These are phyloP conservation scores for Eimeria mitis DNA, from an alignment of 169 alveolate species.

Conservation along the genomic window DNA sequence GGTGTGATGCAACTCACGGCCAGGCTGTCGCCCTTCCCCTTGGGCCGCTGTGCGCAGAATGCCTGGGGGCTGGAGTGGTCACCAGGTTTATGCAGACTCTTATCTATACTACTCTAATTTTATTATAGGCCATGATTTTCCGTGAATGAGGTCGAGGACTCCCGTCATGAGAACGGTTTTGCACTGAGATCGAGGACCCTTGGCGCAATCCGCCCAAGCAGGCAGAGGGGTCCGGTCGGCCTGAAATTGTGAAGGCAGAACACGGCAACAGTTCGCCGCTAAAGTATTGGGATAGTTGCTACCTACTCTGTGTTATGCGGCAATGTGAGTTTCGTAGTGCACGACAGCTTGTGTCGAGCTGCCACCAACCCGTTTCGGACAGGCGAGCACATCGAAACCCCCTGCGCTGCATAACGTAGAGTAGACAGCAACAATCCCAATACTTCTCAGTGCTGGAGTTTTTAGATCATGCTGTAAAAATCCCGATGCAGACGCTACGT, in stretches of 20 bases:
- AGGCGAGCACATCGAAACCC: too few species aligned
- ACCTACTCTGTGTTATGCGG: background rate
- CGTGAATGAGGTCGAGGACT: background rate
- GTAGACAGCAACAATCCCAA: too few species aligned
- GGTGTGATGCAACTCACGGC: background rate
- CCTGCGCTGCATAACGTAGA: too few species aligned
- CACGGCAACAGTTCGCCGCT: background rate
- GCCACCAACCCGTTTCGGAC: too few species aligned
- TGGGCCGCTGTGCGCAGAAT: background rate
- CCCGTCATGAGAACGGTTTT: too few species aligned
- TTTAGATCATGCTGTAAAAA: background rate
- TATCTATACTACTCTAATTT: background rate
- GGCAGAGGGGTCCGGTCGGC: background rate
- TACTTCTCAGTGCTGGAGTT: background rate
- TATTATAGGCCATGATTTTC: too few species aligned
- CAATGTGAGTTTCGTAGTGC: background rate
- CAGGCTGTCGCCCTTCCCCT: background rate
- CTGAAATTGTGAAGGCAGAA: background rate
- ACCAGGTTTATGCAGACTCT: background rate
- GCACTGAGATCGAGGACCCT: too few species aligned
- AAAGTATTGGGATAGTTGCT: background rate
- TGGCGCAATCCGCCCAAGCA: background rate
- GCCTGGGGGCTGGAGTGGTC: background rate
- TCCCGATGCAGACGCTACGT: background rate
- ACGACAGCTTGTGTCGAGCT: background rate